A percentile compares a stretch with the other conserved stretches of the same genome.
These are phyloP conservation scores for Eucalyptus curtisii DNA, from an alignment of 345 rosid species.

Conservation along the genomic window DNA sequence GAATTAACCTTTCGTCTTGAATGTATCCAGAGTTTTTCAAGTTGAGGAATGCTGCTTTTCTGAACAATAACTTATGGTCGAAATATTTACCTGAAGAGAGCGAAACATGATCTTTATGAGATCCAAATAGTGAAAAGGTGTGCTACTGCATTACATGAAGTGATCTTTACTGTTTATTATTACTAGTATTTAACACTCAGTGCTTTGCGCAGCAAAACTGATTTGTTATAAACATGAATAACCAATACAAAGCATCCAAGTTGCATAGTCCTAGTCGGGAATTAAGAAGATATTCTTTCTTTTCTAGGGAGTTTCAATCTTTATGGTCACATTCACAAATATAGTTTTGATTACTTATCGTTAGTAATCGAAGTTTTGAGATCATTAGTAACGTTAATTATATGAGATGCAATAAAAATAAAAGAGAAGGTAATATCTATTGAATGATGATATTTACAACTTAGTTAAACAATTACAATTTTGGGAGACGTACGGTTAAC, in stretches of 20 bases:
- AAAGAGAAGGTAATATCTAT: not conserved
- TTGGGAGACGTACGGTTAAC: not conserved
- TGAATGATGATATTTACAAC: not conserved
- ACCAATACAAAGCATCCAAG: not conserved
- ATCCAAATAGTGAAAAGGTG: not conserved
- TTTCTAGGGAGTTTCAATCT: not conserved
- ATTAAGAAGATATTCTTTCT: not conserved
- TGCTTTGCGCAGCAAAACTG: not conserved
- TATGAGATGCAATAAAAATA: not conserved
- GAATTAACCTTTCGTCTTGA: not conserved
- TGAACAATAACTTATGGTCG: not conserved
- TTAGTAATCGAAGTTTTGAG: not conserved
- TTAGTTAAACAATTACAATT: not conserved
- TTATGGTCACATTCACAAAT: not conserved
- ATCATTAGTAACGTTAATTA: not conserved
- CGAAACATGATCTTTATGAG: not conserved
- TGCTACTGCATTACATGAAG: not conserved
- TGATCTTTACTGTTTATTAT: not conserved
- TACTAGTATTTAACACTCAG: not conserved
- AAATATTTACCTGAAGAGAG: not conserved
- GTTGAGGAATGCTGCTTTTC: not conserved
- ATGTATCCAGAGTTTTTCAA: not conserved
- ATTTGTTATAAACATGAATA: not conserved
- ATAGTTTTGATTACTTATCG: not conserved
- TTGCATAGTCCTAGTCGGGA: not conserved